phyloP scores from a whole-genome alignment of 2,329 filamentous ascomycete species.

The Cladosporium velox region DNA sequence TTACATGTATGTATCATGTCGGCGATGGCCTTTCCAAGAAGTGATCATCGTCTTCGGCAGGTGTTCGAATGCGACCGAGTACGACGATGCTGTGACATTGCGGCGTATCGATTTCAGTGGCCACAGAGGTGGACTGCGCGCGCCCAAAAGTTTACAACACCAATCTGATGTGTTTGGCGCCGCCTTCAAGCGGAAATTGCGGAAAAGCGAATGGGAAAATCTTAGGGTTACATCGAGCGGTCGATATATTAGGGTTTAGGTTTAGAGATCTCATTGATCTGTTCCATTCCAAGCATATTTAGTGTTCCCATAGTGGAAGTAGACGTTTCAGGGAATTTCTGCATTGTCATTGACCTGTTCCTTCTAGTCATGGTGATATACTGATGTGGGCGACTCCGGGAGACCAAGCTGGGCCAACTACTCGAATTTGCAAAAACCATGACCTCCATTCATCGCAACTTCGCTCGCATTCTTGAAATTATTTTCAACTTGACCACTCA shows the following conservation, averaged over 20 bases:
- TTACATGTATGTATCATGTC: background rate
- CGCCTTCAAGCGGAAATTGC: background rate
- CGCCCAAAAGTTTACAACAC: no score
- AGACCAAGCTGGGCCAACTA: background rate
- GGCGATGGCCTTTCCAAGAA: background rate
- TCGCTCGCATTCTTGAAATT: no score
- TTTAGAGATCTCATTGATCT: background rate
- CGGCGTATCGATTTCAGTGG: no score
- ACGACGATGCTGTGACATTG: no score
- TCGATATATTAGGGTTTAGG: background rate
- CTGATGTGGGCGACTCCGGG: background rate
- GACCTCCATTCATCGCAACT: no score
- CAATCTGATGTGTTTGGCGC: no score
- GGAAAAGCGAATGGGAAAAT: background rate
- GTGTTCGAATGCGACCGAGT: no score
- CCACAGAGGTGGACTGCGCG: no score
- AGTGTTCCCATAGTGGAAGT: background rate
- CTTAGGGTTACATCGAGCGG: background rate
- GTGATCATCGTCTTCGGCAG: background rate
- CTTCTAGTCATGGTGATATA: background rate
- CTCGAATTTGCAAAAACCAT: background rate
- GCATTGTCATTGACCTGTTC: background rate
- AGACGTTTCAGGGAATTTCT: background rate
- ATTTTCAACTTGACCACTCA: background rate
- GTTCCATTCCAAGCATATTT: background rate